Evolutionary conservation across 164 flowering plant species (phyloP).

Genomic region (Piper betle): DNA sequence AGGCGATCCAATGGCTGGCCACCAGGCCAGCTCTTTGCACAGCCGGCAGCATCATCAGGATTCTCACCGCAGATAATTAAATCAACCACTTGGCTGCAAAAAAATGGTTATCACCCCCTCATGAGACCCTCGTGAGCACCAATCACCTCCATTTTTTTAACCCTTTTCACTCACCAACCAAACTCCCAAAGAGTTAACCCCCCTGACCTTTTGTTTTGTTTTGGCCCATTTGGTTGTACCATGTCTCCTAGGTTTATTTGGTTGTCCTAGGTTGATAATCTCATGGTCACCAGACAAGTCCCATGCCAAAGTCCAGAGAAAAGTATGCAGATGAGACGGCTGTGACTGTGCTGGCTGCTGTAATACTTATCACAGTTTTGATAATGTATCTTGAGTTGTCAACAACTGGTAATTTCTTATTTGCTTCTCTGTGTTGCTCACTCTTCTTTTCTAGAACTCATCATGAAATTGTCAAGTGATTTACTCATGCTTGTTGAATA

Average conservation of each 20-base stretch:
- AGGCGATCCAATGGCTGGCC: constrained; percentile 10
- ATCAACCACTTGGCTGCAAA: constrained; percentile 31
- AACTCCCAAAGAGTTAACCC: too few species aligned
- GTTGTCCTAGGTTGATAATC: neutral
- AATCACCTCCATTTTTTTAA: neutral
- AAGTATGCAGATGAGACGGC: too few species aligned
- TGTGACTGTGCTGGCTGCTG: too few species aligned
- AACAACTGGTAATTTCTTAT: neutral
- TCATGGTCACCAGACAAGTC: neutral
- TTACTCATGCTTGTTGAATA: neutral
- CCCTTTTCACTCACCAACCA: neutral
- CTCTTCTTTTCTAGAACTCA: too few species aligned
- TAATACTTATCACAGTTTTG: neutral
- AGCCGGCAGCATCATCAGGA: constrained; percentile 99
- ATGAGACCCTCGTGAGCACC: constrained; percentile 12
- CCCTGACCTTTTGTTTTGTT: too few species aligned
- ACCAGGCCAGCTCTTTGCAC: constrained; percentile 31
- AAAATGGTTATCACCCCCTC: constrained; percentile 16
- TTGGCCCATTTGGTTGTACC: neutral
- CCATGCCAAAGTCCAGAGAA: too few species aligned
- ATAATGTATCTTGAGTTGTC: neutral
- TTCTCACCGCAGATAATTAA: constrained; percentile 44
- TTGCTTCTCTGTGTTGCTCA: too few species aligned
- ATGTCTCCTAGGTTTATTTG: neutral
- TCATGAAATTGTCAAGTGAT: neutral